Conservation (phyloP, 148 eudicot genomes). For the Drosera capensis region DNA sequence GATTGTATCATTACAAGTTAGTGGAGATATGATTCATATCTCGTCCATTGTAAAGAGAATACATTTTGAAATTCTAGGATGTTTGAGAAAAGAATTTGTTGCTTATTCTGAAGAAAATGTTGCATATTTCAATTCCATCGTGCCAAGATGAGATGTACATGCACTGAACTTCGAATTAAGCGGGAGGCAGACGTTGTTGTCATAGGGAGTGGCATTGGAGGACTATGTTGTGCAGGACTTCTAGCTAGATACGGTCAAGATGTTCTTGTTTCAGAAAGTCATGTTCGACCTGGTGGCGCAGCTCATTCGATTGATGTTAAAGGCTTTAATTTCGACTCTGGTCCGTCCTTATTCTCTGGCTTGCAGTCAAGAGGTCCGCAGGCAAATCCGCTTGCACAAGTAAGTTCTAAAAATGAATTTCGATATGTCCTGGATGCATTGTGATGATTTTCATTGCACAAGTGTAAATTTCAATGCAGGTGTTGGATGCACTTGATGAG, state of each 20-base stretch:
- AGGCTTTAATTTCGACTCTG: constrained; percentile 84
- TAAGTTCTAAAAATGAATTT: constrained; percentile 14
- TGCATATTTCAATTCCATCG: too few species aligned
- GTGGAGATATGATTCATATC: too few species aligned
- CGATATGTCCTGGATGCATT: too few species aligned
- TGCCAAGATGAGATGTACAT: background rate
- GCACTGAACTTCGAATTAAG: constrained; percentile 6
- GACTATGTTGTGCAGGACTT: constrained; percentile 82
- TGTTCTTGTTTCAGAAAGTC: constrained; percentile 81
- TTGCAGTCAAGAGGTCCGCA: constrained; percentile 96
- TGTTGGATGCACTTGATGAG: constrained; percentile 93
- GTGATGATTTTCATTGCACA: background rate
- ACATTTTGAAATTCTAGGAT: background rate
- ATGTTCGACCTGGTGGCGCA: constrained; percentile 85
- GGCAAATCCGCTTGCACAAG: constrained; percentile 96
- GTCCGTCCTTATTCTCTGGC: constrained; percentile 92
- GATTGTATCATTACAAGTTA: too few species aligned
- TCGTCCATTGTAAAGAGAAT: too few species aligned
- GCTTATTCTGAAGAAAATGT: background rate
- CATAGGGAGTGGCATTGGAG: constrained; percentile 90
- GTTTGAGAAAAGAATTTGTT: background rate
- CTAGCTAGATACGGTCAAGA: constrained; percentile 77
- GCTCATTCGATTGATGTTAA: constrained; percentile 83
- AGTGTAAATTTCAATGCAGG: constrained; percentile 23
- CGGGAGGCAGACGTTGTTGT: constrained; percentile 95